Base-by-base conservation (phyloP, 2,329 filamentous ascomycete genomes). In the Fusarium setosum region DNA sequence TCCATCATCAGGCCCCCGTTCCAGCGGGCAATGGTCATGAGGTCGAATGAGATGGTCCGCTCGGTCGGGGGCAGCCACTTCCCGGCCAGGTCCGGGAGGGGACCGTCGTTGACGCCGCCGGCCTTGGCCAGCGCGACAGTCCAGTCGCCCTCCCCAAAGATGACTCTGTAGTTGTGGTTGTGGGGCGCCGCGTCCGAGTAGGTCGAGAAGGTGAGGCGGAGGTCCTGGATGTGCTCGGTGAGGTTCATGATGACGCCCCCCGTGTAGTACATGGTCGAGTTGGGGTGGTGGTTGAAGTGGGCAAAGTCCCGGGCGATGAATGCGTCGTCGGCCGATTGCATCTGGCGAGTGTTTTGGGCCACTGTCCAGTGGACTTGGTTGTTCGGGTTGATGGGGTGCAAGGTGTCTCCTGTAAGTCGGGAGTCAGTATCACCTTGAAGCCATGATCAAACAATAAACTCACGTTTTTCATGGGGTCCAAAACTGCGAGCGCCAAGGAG, bases 81-180 rank as follows among this genome's bases (percentile, higher is more conserved):
- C 2, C 37, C 37, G 11, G 37, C 20, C 5, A 40, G 37, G 15
- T 23, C 31, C 1, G 20, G 37, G 4, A 56, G n/a, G 6, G 53
- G 45, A 6, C 53, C 53, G 6, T 42, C 13, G 5, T 56, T 56
- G 4, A 18, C 35, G 12, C 44, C 53, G 5, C 20, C 24, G 3
- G 49, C 11, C 1, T 49, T 15, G 6, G 53, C 23, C 5, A 50
- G 5, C 3, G 45, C 53, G 6, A 56, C 35, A 2, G 53, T 56
- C 53, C 53, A 56, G 23, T 56, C 37, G 5, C 53, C 53, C 13
- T 56, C 53, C 6, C 53, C 53, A 17, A 56, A 56, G 3, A 32
- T 37, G 13, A 56, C 13, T 7, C 6, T 35, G 37, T 56, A 56
- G 8, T 42, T 23, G 29, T 56, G 53, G 9, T 56, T 56, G 20